Conservation (phyloP, 331 rosid species). For the Arachis monticola region DNA sequence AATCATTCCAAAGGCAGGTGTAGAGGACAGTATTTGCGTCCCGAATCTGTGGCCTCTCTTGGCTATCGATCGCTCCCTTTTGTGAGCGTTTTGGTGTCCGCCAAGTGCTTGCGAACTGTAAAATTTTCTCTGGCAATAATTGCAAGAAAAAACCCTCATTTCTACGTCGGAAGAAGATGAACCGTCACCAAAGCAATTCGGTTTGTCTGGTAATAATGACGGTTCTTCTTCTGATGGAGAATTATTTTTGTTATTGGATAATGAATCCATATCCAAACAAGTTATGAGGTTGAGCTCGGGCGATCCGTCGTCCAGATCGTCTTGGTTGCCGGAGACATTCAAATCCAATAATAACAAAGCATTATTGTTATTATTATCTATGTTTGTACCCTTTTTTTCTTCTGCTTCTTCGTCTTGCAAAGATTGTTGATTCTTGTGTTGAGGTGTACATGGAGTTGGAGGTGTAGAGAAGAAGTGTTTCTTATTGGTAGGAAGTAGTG, state of each 20-base stretch:
- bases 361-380: not conserved
- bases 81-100: conserved; percentile 98
- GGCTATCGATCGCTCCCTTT: conserved; percentile 83
- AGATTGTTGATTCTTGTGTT: conserved; percentile 41
- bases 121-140: conserved; percentile 86
- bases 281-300: conserved; percentile 60
- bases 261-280: conserved; percentile 50
- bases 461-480: conserved; percentile 43
- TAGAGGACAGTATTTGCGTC: conserved; percentile 51
- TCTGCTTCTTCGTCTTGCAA: conserved; percentile 52
- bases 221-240: conserved; percentile 32
- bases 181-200: no score
- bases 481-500: conserved; percentile 20
- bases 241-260: not conserved
- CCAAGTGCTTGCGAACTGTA: conserved; percentile 96
- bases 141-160: conserved; percentile 84
- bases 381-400: conserved; percentile 44
- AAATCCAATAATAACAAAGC: conserved; percentile 41
- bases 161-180: conserved; percentile 40
- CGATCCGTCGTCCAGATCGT: conserved; percentile 38
- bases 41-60: conserved; percentile 69
- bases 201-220: no score
- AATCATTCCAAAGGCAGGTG: conserved; percentile 53
- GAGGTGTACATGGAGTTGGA: conserved; percentile 61
- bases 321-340: conserved; percentile 32